Evolutionary conservation across 192 early-diverging fungal genomes (phyloP).

Genomic region (Coemansia sp.): DNA sequence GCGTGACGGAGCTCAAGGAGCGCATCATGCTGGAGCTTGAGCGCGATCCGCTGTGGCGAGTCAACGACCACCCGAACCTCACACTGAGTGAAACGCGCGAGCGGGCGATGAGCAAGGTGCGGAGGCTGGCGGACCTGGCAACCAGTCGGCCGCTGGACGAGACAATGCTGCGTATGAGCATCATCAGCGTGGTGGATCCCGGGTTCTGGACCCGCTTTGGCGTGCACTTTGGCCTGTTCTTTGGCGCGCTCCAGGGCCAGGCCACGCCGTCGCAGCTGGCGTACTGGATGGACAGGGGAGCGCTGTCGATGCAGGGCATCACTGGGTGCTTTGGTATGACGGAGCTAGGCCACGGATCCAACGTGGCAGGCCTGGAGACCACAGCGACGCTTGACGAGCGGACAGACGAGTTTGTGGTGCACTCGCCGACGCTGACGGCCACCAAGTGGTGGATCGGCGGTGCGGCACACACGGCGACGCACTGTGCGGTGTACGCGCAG

Average conservation of each 20-base stretch:
- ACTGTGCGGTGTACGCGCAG: constrained; percentile 79
- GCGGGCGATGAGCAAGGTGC: constrained; percentile 81
- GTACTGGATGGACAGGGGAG: constrained; percentile 83
- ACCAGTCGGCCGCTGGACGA: constrained; percentile 64
- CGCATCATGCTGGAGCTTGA: constrained; percentile 82
- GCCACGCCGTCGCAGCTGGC: constrained; percentile 79
- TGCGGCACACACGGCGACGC: constrained; percentile 86
- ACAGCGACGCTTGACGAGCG: constrained; percentile 83
- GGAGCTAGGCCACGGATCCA: constrained; percentile 86
- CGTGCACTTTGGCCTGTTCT: constrained; percentile 87
- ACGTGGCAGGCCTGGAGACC: constrained; percentile 89
- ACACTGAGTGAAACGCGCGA: constrained; percentile 72
- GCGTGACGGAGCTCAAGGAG: constrained; percentile 64
- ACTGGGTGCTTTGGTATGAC: constrained; percentile 94
- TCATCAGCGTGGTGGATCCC: constrained; percentile 77
- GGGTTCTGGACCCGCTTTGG: constrained; percentile 90
- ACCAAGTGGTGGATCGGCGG: constrained; percentile 99
- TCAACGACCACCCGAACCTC: constrained; percentile 76
- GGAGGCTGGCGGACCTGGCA: constrained; percentile 65
- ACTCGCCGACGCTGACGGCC: constrained; percentile 70
- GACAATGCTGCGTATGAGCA: constrained; percentile 74
- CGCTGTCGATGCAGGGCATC: constrained; percentile 74
- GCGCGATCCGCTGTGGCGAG: constrained; percentile 76
- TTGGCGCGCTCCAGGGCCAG: constrained; percentile 79
- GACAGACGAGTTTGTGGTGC: constrained; percentile 83